Base-by-base conservation (phyloP, 768 basidiomycete genomes). In the Agrocybe pediades region DNA sequence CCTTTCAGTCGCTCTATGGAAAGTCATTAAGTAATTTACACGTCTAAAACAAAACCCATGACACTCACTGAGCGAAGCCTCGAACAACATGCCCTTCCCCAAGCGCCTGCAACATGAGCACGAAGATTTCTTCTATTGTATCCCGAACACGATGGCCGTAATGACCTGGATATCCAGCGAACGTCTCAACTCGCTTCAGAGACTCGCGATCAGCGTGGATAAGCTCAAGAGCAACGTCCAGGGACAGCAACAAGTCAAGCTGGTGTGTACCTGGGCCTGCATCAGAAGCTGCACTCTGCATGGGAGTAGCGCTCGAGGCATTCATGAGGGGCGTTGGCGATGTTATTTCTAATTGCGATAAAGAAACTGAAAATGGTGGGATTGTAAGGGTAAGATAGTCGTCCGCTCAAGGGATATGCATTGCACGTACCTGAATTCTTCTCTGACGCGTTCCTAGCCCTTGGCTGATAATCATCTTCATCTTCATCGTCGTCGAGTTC, bases 181-280 rank as follows among this genome's bases (percentile, higher is more conserved):
- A 99, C 2, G 87, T 93, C 65, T 99, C 94, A 2, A 92, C 86
- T 11, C 97, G 85, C 69, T 98, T 98, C 39, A 95, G 79, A 0
- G 89, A 83, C 56, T 97, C 95, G 47, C 95, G 88, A 63, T 93
- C 88, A 0, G 92, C 88, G 57, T 98, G 95, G 51, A 99, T 95
- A 30, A 99, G 81, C 63, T 95, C 88, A 0, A 99, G 78, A 0
- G 94, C 92, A 13, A 87, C 82, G 64, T 98, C 95, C 11, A 99
- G 83, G 4, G 95, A 98, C 15, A 99, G 85, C 3, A 98, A 73
- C 5, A 97, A 79, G 61, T 98, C 95, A 2, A 99, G 79, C 39
- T 84, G 81, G 61, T 59, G 54, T 6, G 55, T 54, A 43, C 58
- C 59, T 16, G 51, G 40, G 19, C 39, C 33, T 13, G n/a, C 11